These are phyloP conservation scores for Priceomyces carsonii DNA, from an alignment of 805 yeast species.

Conservation along the genomic window DNA sequence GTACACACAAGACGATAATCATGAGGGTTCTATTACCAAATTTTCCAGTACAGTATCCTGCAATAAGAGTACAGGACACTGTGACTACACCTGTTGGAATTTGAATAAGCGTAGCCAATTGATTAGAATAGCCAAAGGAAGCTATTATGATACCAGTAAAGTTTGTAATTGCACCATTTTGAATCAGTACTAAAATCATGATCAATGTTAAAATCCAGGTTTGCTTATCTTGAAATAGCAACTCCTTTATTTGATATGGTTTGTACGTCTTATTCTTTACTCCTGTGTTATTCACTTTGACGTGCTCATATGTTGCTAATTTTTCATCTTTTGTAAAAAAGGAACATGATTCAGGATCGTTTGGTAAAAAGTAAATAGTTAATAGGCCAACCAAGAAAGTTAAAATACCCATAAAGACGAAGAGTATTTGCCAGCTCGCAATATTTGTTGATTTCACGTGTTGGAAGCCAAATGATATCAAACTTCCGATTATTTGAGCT, in stretches of 20 bases:
- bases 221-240: constrained; percentile 45
- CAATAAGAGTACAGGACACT: constrained; percentile 30
- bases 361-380: constrained; percentile 48
- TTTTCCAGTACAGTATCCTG: constrained; percentile 24
- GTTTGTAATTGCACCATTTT: constrained; percentile 53
- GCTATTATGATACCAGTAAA: constrained; percentile 54
- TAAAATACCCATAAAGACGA: constrained; percentile 53
- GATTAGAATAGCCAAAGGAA: constrained; percentile 48
- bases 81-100: constrained; percentile 59
- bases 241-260: constrained; percentile 44
- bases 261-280: constrained; percentile 49
- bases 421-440: constrained; percentile 61
- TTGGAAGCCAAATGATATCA: constrained; percentile 32
- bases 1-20: constrained; percentile 27
- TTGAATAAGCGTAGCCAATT: constrained; percentile 50
- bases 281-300: constrained; percentile 52
- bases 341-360: constrained; percentile 40
- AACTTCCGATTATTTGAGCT: constrained; percentile 24
- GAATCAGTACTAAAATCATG: constrained; percentile 47
- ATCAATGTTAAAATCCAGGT: constrained; percentile 49
- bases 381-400: constrained; percentile 51
- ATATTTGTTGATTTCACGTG: constrained; percentile 39
- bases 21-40: constrained; percentile 17
- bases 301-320: constrained; percentile 39
- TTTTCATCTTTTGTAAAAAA: constrained; percentile 46